These are phyloP conservation scores for Amauroascus verrucosus DNA, from an alignment of 2,329 filamentous ascomycete species.

Conservation along the genomic window DNA sequence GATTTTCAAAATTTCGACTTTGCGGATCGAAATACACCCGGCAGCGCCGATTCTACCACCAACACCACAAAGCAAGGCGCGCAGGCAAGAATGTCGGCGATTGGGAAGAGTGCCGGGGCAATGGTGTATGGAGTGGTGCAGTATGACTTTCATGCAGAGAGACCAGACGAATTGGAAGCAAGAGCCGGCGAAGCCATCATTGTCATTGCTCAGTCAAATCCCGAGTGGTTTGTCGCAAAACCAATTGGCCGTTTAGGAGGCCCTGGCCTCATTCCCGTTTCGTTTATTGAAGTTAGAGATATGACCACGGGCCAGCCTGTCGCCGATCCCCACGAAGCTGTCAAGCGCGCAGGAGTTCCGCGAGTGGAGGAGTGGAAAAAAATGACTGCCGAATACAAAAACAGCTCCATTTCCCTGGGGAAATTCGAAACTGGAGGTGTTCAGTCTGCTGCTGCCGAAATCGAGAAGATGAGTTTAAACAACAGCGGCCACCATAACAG, in stretches of 20 bases:
- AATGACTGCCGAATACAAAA: constrained; percentile 98
- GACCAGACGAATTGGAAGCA: constrained; percentile 91
- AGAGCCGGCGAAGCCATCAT: constrained; percentile 95
- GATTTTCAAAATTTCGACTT: constrained; percentile 89
- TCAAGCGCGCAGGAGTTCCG: constrained; percentile 79
- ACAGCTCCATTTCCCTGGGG: constrained; percentile 91
- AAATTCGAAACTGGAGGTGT: constrained; percentile 58
- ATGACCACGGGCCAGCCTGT: constrained; percentile 81
- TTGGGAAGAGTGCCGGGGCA: constrained; percentile 53
- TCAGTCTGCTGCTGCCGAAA: constrained; percentile 55
- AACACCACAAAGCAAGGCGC: constrained; percentile 27
- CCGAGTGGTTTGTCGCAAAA: constrained; percentile 98
- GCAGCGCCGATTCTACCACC: constrained; percentile 28
- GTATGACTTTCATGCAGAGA: constrained; percentile 91
- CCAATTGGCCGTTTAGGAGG: constrained; percentile 96
- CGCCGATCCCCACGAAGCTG: constrained; percentile 69
- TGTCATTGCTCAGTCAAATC: constrained; percentile 95
- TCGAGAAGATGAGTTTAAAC: constrained; percentile 70
- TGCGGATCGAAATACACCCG: constrained; percentile 46
- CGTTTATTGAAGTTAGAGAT: constrained; percentile 91
- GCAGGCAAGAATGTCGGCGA: constrained; percentile 35
- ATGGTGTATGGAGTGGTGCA: constrained; percentile 96
- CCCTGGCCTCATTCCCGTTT: constrained; percentile 88
- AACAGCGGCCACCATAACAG: constrained; percentile 42
- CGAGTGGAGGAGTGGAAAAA: constrained; percentile 99